These are phyloP conservation scores for Aspergillus fructus DNA, from an alignment of 2,329 filamentous ascomycete species.

Conservation along the genomic window DNA sequence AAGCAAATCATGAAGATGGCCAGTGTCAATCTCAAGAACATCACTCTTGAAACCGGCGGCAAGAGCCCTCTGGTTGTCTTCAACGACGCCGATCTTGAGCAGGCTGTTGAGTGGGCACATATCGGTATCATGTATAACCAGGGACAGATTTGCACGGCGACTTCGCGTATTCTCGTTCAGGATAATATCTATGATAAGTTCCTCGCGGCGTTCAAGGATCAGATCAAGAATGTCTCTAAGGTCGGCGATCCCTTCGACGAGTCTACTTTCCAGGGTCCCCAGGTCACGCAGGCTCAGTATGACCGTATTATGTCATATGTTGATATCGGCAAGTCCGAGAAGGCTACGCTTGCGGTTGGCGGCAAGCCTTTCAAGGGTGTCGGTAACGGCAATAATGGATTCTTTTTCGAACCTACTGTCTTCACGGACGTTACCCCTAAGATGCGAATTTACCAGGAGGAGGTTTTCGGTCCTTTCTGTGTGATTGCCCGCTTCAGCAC, in stretches of 20 bases:
- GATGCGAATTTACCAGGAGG: slow-evolving; percentile 62
- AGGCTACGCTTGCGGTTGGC: slow-evolving; percentile 66
- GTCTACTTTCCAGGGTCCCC: slow-evolving; percentile 38
- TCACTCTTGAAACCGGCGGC: slow-evolving; percentile 53
- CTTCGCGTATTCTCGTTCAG: slow-evolving; percentile 59
- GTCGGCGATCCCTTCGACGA: slow-evolving; percentile 37
- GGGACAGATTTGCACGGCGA: slow-evolving; percentile 36
- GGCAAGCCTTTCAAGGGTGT: slow-evolving; percentile 59
- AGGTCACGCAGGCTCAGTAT: slow-evolving; percentile 38
- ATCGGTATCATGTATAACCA: slow-evolving; percentile 49
- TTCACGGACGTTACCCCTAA: slow-evolving; percentile 57
- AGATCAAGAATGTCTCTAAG: slow-evolving; percentile 32
- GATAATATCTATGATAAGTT: slow-evolving; percentile 40
- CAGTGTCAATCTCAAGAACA: slow-evolving; percentile 35
- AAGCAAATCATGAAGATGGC: slow-evolving; percentile 38
- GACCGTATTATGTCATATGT: slow-evolving; percentile 66
- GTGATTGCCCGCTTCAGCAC: slow-evolving; percentile 58
- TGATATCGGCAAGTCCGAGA: slow-evolving; percentile 66
- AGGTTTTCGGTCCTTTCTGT: slow-evolving; percentile 64
- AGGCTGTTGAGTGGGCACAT: slow-evolving; percentile 69
- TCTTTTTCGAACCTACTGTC: slow-evolving; percentile 62
- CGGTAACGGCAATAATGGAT: slow-evolving; percentile 55
- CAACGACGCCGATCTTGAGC: slow-evolving; percentile 64
- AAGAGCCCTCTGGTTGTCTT: slow-evolving; percentile 67
- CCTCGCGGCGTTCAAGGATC: slow-evolving; percentile 31